phyloP scores from a whole-genome alignment of 495 filamentous ascomycete species.

The Xylaria grammica region DNA sequence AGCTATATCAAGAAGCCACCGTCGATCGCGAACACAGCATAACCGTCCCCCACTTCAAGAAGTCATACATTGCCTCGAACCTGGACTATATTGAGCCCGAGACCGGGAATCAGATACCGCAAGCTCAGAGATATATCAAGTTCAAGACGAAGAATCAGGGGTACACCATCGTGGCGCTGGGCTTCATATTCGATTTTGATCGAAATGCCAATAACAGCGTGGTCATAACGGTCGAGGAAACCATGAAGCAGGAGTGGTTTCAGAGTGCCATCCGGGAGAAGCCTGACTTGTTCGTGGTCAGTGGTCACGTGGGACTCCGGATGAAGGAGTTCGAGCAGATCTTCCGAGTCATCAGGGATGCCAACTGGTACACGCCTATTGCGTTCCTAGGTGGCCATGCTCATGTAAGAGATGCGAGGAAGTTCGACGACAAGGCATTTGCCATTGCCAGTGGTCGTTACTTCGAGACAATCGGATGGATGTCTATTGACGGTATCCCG shows the following conservation, averaged over 20 bases:
- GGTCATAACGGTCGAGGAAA: conserved; percentile 76
- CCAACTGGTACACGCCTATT: conserved; percentile 81
- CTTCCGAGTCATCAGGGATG: conserved; percentile 76
- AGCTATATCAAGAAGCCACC: conserved; percentile 82
- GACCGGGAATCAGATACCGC: conserved; percentile 70
- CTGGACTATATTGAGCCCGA: conserved; percentile 82
- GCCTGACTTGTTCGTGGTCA: conserved; percentile 85
- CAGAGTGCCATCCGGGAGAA: conserved; percentile 82
- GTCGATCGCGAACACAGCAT: conserved; percentile 75
- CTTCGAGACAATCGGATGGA: conserved; percentile 96
- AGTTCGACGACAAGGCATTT: conserved; percentile 80
- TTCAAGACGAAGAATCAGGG: conserved; percentile 88
- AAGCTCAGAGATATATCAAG: conserved; percentile 82
- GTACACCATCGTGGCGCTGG: conserved; percentile 83
- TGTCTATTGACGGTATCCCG: conserved; percentile 78
- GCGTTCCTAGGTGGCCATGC: conserved; percentile 93
- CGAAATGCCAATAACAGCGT: conserved; percentile 88
- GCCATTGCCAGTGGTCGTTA: conserved; percentile 91
- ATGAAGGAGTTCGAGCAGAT: conserved; percentile 79
- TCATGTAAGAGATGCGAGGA: conserved; percentile 84
- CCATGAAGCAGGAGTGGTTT: conserved; percentile 88
- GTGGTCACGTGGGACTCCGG: conserved; percentile 83
- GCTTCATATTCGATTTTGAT: conserved; percentile 92
- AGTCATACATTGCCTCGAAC: conserved; percentile 85
- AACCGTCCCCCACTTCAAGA: conserved; percentile 79